Conservation (phyloP, 192 early-diverging fungal species). For the Coemansia sp. region DNA sequence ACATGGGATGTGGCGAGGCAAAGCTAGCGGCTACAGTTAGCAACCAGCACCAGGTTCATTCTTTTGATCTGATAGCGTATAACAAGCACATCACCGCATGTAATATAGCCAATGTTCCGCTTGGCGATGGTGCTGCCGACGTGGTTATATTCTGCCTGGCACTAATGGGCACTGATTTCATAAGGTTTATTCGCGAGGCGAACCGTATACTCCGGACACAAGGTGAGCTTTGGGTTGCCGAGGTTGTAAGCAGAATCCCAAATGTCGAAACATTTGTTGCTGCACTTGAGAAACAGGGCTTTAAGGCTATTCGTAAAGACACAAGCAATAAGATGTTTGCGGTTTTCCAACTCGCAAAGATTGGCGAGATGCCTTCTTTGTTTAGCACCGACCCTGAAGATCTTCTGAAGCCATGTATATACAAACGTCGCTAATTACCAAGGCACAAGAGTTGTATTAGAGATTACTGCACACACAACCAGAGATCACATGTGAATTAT, state of each 20-base stretch:
- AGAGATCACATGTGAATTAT: not conserved
- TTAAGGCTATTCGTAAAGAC: slow-evolving; percentile 73
- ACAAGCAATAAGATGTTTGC: slow-evolving; percentile 94
- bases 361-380: slow-evolving; percentile 29
- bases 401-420: slow-evolving; percentile 63
- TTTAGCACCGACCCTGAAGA: slow-evolving; percentile 2
- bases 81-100: slow-evolving; percentile 82
- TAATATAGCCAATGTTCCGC: slow-evolving; percentile 89
- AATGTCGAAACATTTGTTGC: slow-evolving; percentile 75
- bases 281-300: slow-evolving; percentile 73
- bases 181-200: slow-evolving; percentile 89
- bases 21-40: slow-evolving; percentile 72
- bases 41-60: slow-evolving; percentile 67
- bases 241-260: slow-evolving; percentile 88
- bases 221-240: slow-evolving; percentile 90
- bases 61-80: slow-evolving; percentile 85
- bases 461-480: not conserved
- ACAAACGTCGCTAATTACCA: slow-evolving; percentile 52
- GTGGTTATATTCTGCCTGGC: slow-evolving; percentile 88
- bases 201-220: slow-evolving; percentile 73
- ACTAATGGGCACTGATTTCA: slow-evolving; percentile 96
- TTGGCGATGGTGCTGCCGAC: slow-evolving; percentile 68
- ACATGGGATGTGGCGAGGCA: slow-evolving; percentile 97
- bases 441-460: not conserved
- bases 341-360: slow-evolving; percentile 78